Evolutionary conservation across 192 early-diverging fungal species (phyloP).

Genomic region (Backusella mclennaniae): DNA sequence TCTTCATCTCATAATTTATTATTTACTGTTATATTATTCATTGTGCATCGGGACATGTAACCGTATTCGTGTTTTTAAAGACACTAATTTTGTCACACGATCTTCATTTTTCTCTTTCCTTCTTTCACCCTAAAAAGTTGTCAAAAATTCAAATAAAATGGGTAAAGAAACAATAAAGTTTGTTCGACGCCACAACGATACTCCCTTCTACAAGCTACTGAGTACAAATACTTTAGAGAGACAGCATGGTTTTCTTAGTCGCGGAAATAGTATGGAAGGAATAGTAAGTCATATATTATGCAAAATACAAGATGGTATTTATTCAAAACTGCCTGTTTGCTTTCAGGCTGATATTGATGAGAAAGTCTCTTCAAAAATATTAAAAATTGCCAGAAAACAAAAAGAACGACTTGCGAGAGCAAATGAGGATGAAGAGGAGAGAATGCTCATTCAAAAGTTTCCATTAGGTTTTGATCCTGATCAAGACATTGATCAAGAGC

Average conservation of each 20-base stretch:
- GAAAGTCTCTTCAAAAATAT: slow-evolving; percentile 86
- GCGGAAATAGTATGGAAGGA: slow-evolving; percentile 55
- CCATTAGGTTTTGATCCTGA: slow-evolving; percentile 46
- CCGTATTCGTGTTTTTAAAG: background rate
- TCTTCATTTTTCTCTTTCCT: background rate
- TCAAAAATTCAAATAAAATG: slow-evolving; percentile 30
- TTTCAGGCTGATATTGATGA: slow-evolving; percentile 72
- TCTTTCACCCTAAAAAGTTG: background rate
- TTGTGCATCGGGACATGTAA: background rate
- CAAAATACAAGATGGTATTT: background rate
- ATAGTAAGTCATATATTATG: slow-evolving; percentile 10
- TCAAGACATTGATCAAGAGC: slow-evolving; percentile 60
- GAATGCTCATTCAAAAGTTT: slow-evolving; percentile 19
- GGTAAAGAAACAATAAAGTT: slow-evolving; percentile 48
- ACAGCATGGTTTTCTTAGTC: slow-evolving; percentile 53
- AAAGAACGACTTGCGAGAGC: slow-evolving; percentile 78
- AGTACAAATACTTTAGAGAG: slow-evolving; percentile 55
- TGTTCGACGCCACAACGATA: slow-evolving; percentile 53
- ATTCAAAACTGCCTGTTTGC: background rate
- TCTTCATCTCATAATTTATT: background rate
- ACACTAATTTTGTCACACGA: background rate
- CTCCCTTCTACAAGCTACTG: slow-evolving; percentile 81
- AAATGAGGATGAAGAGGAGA: slow-evolving; percentile 44
- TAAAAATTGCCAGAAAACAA: slow-evolving; percentile 85
- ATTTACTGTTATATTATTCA: background rate